A percentile compares a stretch with the other conserved stretches of the same genome.
These are phyloP conservation scores for Solanum aculeatissimum DNA, from an alignment of 305 asterid species.

Conservation along the genomic window DNA sequence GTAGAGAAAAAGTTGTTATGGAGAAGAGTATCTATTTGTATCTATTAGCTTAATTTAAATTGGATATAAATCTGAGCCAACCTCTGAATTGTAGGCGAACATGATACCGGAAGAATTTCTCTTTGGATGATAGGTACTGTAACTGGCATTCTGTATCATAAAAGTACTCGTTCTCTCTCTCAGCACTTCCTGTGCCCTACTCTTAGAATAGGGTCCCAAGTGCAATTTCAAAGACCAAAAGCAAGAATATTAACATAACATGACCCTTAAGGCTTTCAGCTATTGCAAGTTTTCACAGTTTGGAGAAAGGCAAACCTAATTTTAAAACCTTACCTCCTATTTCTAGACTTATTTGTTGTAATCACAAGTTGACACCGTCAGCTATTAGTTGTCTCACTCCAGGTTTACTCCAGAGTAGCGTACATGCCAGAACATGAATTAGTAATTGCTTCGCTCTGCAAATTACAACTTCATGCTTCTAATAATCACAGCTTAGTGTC, in stretches of 20 bases:
- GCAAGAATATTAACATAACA: neutral
- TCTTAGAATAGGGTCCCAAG: neutral
- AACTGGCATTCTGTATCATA: no score
- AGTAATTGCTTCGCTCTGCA: neutral
- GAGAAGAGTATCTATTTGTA: neutral
- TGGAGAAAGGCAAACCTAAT: neutral
- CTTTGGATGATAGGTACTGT: no score
- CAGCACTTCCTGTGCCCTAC: neutral
- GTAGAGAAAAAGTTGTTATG: neutral
- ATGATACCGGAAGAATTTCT: no score
- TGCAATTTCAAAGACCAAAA: neutral
- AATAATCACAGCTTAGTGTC: neutral
- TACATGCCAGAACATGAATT: no score
- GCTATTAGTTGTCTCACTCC: neutral
- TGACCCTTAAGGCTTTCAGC: neutral
- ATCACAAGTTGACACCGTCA: neutral
- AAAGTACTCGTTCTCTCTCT: neutral
- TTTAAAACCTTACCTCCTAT: neutral
- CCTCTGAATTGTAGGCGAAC: no score
- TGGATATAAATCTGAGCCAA: no score
- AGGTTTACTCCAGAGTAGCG: neutral
- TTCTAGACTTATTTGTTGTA: neutral
- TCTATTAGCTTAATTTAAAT: neutral
- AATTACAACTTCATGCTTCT: neutral
- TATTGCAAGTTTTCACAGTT: neutral